Evolutionary conservation across 805 yeast genomes (phyloP).

Genomic region (Pichia pseudocactophila): DNA sequence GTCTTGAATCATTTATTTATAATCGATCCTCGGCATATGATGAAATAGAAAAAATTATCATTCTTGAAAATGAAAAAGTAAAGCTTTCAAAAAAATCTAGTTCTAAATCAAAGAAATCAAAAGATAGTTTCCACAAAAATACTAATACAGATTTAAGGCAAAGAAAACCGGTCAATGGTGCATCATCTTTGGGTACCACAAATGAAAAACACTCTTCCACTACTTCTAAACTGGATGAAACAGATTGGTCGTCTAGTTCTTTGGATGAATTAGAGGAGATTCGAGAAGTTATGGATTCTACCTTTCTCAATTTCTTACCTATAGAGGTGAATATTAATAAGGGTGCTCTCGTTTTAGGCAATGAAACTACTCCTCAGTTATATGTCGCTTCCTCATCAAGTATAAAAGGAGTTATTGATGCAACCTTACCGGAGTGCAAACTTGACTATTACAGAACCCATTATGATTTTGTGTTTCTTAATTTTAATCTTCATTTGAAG

Average conservation of each 20-base stretch:
- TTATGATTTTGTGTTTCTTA: constrained; percentile 36
- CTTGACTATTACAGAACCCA: constrained; percentile 50
- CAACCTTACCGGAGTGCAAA: constrained; percentile 33
- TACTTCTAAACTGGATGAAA: not conserved
- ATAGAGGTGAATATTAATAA: constrained; percentile 48
- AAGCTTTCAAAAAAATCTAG: not conserved
- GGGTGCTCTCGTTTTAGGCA: constrained; percentile 76
- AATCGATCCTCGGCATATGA: constrained; percentile 77
- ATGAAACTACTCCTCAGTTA: constrained; percentile 65
- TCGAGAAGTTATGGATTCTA: constrained; percentile 9
- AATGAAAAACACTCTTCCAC: not conserved
- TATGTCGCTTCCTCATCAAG: constrained; percentile 50
- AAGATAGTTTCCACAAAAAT: no score
- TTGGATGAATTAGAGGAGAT: not conserved
- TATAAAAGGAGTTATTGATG: constrained; percentile 52
- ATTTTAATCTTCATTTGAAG: constrained; percentile 51
- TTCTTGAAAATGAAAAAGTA: constrained; percentile 2
- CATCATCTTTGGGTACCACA: no score
- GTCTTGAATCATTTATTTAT: constrained; percentile 75
- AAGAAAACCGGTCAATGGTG: no score
- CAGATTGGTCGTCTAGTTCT: not conserved
- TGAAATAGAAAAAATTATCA: constrained; percentile 9
- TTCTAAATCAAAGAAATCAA: no score
- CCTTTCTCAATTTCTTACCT: constrained; percentile 43
- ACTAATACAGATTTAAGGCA: not conserved